Percentiles rank a stretch among this genome's conserved stretches.
These are phyloP conservation scores for Russula ochroleuca DNA, from an alignment of 768 basidiomycete species.

Conservation along the genomic window DNA sequence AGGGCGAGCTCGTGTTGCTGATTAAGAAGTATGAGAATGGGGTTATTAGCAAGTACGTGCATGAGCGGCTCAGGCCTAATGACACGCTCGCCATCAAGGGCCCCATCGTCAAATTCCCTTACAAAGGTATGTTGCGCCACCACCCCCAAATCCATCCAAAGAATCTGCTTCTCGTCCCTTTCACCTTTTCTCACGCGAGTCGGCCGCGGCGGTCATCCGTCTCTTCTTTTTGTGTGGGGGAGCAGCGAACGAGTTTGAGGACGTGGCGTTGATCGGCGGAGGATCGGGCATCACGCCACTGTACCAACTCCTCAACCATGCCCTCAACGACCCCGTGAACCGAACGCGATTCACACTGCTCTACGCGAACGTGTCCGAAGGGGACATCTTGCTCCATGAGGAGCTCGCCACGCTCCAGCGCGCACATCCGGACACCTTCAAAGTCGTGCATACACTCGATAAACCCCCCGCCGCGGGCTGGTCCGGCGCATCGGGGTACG, in stretches of 20 bases:
- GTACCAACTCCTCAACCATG: slow-evolving; percentile 76
- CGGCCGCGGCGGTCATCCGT: not conserved
- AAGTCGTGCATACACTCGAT: slow-evolving; percentile 85
- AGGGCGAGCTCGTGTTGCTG: slow-evolving; percentile 74
- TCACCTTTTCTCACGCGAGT: not conserved
- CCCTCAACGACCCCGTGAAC: slow-evolving; percentile 68
- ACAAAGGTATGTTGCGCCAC: slow-evolving; percentile 52
- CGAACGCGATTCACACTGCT: slow-evolving; percentile 93
- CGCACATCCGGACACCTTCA: slow-evolving; percentile 64
- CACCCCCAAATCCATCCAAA: slow-evolving; percentile 2
- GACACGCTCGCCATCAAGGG: slow-evolving; percentile 85
- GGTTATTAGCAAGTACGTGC: slow-evolving; percentile 80
- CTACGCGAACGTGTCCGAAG: slow-evolving; percentile 85
- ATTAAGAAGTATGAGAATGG: slow-evolving; percentile 85
- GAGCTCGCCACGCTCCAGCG: slow-evolving; percentile 68
- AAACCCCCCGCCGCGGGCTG: slow-evolving; percentile 64
- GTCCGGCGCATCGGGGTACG: slow-evolving; percentile 70
- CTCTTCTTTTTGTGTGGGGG: not conserved
- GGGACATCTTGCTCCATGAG: slow-evolving; percentile 84
- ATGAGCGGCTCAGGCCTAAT: slow-evolving; percentile 66
- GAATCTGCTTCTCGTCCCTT: not conserved
- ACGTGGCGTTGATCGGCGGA: slow-evolving; percentile 87
- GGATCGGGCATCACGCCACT: slow-evolving; percentile 91
- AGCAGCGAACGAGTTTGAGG: slow-evolving; percentile 74
- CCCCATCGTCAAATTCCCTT: slow-evolving; percentile 83